Conservation (phyloP, 2,329 filamentous ascomycete species). For the Colletotrichum incanum region DNA sequence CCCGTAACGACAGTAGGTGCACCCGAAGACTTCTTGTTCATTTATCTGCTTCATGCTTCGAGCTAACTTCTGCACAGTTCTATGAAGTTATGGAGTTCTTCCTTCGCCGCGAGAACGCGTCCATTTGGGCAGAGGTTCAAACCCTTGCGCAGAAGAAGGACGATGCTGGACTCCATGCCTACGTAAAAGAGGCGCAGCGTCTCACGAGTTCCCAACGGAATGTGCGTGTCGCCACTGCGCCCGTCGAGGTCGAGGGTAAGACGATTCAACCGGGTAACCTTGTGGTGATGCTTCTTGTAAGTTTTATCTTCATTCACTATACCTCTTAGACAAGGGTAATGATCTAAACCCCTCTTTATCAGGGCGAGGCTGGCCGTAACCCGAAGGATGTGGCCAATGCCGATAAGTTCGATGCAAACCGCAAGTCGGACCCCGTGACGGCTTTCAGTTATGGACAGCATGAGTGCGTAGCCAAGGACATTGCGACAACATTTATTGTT, state of each 20-base stretch:
- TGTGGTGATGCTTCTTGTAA: conserved; percentile 59
- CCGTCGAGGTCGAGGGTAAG: conserved; percentile 56
- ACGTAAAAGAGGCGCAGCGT: conserved; percentile 59
- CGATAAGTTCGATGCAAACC: conserved; percentile 59
- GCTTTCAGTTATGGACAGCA: conserved; percentile 64
- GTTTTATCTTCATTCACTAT: conserved; percentile 32
- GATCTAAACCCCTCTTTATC: not conserved
- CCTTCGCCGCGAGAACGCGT: conserved; percentile 56
- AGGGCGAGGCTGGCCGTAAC: conserved; percentile 59
- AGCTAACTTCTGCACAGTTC: conserved; percentile 51
- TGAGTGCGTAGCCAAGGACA: conserved; percentile 60
- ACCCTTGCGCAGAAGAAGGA: conserved; percentile 54
- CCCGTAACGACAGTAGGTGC: conserved; percentile 56
- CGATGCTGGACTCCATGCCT: conserved; percentile 53
- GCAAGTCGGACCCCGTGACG: conserved; percentile 57
- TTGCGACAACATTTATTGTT: conserved; percentile 58
- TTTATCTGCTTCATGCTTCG: not conserved
- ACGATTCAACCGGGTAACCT: conserved; percentile 57
- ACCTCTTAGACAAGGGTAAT: not conserved
- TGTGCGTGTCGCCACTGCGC: conserved; percentile 53
- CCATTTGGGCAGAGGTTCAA: conserved; percentile 62
- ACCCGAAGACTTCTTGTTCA: not conserved
- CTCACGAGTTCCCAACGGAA: conserved; percentile 58
- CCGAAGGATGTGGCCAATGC: conserved; percentile 55
- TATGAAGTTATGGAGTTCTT: conserved; percentile 62